phyloP scores from a whole-genome alignment of 2,329 filamentous ascomycete genomes.

The Epichloe sibirici region DNA sequence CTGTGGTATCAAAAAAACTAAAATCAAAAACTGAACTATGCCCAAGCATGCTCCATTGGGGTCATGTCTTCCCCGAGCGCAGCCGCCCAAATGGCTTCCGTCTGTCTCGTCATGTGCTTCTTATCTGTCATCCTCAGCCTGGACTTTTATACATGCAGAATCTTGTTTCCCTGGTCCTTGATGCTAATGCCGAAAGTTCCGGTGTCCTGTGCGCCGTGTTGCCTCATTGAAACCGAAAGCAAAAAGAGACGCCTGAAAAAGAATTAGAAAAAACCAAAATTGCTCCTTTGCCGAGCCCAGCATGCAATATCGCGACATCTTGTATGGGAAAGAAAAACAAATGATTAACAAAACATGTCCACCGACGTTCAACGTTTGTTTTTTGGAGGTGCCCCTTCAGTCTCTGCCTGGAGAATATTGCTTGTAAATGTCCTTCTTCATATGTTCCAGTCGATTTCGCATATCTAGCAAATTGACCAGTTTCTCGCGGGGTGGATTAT shows the following conservation, averaged over 20 bases:
- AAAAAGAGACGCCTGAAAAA: neutral
- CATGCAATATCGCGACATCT: constrained; percentile 6
- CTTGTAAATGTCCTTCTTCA: constrained; percentile 48
- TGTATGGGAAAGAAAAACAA: neutral
- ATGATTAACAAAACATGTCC: neutral
- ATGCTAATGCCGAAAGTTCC: constrained; percentile 1
- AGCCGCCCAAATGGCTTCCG: neutral
- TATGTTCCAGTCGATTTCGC: constrained; percentile 38
- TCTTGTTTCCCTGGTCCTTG: constrained; percentile 1
- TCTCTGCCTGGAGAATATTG: constrained; percentile 24
- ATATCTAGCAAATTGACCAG: constrained; percentile 40
- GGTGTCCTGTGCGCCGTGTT: constrained; percentile 3
- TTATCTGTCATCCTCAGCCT: neutral
- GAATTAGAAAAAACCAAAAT: neutral
- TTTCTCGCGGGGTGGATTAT: constrained; percentile 38
- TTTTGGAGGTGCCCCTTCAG: constrained; percentile 5
- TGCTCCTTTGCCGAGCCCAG: constrained; percentile 2
- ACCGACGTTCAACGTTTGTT: neutral
- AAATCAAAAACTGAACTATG: neutral
- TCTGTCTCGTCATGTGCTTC: neutral
- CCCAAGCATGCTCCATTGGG: neutral
- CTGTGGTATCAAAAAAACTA: constrained; percentile 4
- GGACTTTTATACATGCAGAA: neutral
- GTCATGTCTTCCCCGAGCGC: neutral
- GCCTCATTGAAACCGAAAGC: neutral